Evolutionary conservation across 1,139 yeast genomes (phyloP).

Genomic region (Scheffersomyces illinoinensis): DNA sequence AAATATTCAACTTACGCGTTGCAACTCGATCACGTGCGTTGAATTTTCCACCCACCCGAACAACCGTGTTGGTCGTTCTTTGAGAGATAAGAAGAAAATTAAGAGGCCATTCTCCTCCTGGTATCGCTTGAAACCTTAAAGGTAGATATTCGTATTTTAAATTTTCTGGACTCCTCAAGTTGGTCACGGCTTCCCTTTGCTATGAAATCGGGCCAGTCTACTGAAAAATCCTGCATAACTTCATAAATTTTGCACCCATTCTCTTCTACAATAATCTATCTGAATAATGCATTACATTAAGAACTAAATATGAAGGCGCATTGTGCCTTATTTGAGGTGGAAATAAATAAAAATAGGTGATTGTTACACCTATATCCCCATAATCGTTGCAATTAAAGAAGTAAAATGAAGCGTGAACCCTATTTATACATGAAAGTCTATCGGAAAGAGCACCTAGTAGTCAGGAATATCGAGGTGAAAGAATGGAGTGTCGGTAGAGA

Average conservation of each 20-base stretch:
- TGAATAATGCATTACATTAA: not conserved
- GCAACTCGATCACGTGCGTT: not conserved
- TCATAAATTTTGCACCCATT: not conserved
- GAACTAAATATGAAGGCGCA: not conserved
- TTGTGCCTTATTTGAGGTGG: not conserved
- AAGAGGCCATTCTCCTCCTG: too few relatives aligned
- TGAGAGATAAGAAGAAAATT: too few relatives aligned
- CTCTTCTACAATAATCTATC: not conserved
- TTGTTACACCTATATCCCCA: not conserved
- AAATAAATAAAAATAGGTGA: too few relatives aligned
- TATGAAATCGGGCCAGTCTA: too few relatives aligned
- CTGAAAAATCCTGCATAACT: too few relatives aligned
- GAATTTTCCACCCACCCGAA: too few relatives aligned
- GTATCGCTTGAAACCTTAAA: too few relatives aligned
- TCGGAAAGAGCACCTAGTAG: conserved; percentile 30
- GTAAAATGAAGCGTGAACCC: not conserved
- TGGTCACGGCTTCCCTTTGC: too few relatives aligned
- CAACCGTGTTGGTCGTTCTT: too few relatives aligned
- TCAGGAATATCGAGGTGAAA: conserved; percentile 89
- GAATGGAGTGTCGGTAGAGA: conserved; percentile 76
- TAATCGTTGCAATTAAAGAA: not conserved
- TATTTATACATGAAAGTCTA: not conserved
- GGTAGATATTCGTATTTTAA: too few relatives aligned
- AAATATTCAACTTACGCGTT: not conserved
- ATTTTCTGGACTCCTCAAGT: too few relatives aligned